Evolutionary conservation across 163 green algal species (phyloP).

Genomic region (Coccomyxa subellipsoidea): DNA sequence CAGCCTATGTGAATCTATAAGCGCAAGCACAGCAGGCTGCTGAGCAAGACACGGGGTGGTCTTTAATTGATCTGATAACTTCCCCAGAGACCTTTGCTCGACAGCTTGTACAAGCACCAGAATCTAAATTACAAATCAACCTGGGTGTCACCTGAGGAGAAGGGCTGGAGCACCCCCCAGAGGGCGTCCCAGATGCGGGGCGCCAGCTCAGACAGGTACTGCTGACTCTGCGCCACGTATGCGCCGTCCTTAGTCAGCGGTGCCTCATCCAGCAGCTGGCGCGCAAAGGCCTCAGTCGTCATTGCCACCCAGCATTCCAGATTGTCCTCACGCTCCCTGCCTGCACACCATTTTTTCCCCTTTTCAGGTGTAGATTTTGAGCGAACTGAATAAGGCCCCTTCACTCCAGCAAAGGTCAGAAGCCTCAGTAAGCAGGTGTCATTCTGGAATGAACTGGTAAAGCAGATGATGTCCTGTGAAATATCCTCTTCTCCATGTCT

Average conservation of each 20-base stretch:
- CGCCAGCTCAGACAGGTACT: not conserved
- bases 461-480: no score
- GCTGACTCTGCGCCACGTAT: not conserved
- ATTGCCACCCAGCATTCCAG: conserved; percentile 7
- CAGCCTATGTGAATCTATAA: no score
- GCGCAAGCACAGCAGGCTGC: no score
- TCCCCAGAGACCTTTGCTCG: no score
- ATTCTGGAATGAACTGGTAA: not conserved
- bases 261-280: not conserved
- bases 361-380: not conserved
- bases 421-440: not conserved
- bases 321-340: not conserved
- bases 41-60: no score
- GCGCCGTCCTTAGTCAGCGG: not conserved
- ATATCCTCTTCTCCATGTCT: no score
- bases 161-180: not conserved
- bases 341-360: not conserved
- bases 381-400: not conserved
- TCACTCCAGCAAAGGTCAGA: not conserved
- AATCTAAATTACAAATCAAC: not conserved
- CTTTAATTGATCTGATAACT: no score
- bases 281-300: not conserved
- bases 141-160: not conserved
- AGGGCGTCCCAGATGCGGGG: not conserved
- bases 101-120: not conserved